Evolutionary conservation across 2,329 filamentous ascomycete genomes (phyloP).

Genomic region (Ophiostoma himal-ulmi): DNA sequence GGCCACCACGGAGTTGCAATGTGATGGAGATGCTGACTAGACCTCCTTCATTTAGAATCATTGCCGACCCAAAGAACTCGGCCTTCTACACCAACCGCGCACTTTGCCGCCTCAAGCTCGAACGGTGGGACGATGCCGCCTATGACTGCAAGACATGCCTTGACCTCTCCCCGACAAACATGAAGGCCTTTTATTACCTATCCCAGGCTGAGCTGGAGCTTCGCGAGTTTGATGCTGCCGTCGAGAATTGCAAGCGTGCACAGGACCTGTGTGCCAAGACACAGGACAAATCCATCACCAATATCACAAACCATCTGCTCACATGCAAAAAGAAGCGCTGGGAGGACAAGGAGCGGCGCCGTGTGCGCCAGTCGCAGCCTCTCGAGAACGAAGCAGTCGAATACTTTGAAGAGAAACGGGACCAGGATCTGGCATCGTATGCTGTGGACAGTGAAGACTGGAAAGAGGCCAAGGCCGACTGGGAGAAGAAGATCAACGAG

Average conservation of each 20-base stretch:
- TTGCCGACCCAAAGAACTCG: constrained; percentile 69
- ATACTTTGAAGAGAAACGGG: constrained; percentile 44
- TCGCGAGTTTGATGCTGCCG: constrained; percentile 64
- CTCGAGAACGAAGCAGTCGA: constrained; percentile 56
- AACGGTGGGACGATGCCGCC: constrained; percentile 67
- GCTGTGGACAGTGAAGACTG: constrained; percentile 43
- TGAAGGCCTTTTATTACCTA: constrained; percentile 81
- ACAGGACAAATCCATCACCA: constrained; percentile 61
- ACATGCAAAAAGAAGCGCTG: constrained; percentile 80
- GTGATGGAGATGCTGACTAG: not conserved
- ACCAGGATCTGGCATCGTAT: constrained; percentile 30
- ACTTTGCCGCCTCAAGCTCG: constrained; percentile 70
- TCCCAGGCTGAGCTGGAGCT: constrained; percentile 77
- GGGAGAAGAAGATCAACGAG: constrained; percentile 40
- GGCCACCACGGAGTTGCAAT: not conserved
- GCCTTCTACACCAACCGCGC: constrained; percentile 85
- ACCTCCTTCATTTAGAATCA: constrained; percentile 53
- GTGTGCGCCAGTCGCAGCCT: constrained; percentile 50
- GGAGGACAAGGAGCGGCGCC: constrained; percentile 63
- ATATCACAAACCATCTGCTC: constrained; percentile 68
- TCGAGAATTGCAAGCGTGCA: constrained; percentile 63
- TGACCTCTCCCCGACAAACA: constrained; percentile 55
- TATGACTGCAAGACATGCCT: constrained; percentile 73
- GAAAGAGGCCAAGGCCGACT: constrained; percentile 44
- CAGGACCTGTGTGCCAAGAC: constrained; percentile 61